Conservation (phyloP, 805 yeast species). For the Ogataea corticis region DNA sequence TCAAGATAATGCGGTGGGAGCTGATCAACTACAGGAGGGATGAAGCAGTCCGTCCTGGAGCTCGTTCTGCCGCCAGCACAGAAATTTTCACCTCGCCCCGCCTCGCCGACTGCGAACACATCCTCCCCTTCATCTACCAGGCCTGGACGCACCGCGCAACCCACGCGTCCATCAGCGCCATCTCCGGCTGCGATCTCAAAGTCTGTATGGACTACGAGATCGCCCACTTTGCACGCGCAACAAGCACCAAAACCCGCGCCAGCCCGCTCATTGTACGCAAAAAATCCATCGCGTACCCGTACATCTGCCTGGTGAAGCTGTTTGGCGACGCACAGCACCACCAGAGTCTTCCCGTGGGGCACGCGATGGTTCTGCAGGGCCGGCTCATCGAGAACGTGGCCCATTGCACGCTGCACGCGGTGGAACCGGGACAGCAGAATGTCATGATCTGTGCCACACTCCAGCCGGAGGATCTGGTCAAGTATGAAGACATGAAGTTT, state of each 20-base stretch:
- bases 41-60: no score
- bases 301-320: slow-evolving; percentile 27
- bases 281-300: slow-evolving; percentile 32
- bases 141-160: slow-evolving; percentile 59
- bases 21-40: slow-evolving; percentile 31
- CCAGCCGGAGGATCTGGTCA: slow-evolving; percentile 27
- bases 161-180: slow-evolving; percentile 43
- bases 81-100: slow-evolving; percentile 32
- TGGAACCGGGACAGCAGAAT: slow-evolving; percentile 10
- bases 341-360: slow-evolving; percentile 34
- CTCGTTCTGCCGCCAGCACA: no score
- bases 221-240: slow-evolving; percentile 38
- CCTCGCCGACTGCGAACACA: slow-evolving; percentile 23
- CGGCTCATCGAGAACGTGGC: slow-evolving; percentile 44
- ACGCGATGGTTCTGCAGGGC: slow-evolving; percentile 42
- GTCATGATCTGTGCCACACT: slow-evolving; percentile 28
- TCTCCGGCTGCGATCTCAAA: slow-evolving; percentile 54
- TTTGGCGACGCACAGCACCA: slow-evolving; percentile 9
- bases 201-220: slow-evolving; percentile 53
- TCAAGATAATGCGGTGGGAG: slow-evolving; percentile 43
- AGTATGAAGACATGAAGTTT: slow-evolving; percentile 28
- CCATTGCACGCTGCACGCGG: slow-evolving; percentile 20
- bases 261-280: slow-evolving; percentile 16
- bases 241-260: background rate
- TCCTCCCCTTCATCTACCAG: slow-evolving; percentile 47